Evolutionary conservation across 2,329 filamentous ascomycete species (phyloP), one percentile per base, ranked within the genome.

Genomic region (Aureobasidium melanogenum): DNA sequence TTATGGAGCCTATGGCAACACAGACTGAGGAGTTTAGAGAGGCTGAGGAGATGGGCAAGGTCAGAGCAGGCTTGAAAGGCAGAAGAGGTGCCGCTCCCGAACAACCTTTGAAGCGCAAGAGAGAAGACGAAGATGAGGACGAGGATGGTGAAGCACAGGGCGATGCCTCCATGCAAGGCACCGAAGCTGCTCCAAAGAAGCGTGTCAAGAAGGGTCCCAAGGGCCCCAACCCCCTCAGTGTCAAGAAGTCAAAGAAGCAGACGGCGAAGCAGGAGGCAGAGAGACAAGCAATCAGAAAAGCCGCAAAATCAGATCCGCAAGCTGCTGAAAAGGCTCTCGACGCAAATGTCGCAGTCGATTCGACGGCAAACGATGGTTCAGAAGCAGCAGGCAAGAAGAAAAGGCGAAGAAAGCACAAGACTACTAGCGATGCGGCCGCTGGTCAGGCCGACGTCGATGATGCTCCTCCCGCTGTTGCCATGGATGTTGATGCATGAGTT

Each of bases 1-100:
- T 88, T 60, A 80, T 89, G 78, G 84, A 89, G 73, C 88, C 88
- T 15, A 91, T 94, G 87, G 86, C 88, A 19, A 81, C 79, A 41
- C 81, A 81, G 59, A 88, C 86, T 17, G 82, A 81, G 41, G 79
- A 83, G 62, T 80, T 84, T 50, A 82, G 87, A 63, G 82, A 86
- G 56, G 79, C 79, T 63, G 88, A 89, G 64, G 90, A 94, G 78
- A 83, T 80, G 67, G 80, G 79, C 61, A 95, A 95, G 75, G 89
- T 92, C 69, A 82, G 85, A 65, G 80, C 82, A 19, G 89, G 88
- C 50, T 75, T 91, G 66, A 87, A 68, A 47, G 63, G 64, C 3
- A 46, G 66, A 30, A 54, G 71, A 38, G 66, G 69, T 15, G 62
- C 60, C 15, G 62, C 62, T 17, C 52, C 55, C 14, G 65, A 63